Percentiles rank a stretch among this genome's conserved stretches.
Conservation (phyloP, 306 rosid species). For the Cicer pinnatifidum region DNA sequence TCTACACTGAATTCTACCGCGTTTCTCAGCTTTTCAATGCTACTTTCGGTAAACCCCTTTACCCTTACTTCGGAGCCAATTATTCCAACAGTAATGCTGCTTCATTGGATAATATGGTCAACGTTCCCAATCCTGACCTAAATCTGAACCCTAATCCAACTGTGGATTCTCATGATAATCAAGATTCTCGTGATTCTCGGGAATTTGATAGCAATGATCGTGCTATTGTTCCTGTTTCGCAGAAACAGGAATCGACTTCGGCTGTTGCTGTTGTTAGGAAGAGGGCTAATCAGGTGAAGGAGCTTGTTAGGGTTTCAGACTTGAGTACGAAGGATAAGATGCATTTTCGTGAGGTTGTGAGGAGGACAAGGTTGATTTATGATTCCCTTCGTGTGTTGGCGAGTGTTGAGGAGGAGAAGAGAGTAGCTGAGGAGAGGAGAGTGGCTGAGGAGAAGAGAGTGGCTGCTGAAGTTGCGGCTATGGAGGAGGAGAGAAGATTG, state of each 20-base stretch:
- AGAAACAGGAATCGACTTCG: conserved; percentile 24
- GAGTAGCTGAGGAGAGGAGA: conserved; percentile 23
- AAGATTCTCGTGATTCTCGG: neutral
- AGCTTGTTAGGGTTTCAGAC: conserved; percentile 77
- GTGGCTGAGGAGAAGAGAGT: neutral
- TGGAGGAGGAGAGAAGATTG: neutral
- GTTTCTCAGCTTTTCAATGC: conserved; percentile 67
- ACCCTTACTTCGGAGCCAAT: neutral
- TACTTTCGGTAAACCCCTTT: conserved; percentile 55
- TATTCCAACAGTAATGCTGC: neutral
- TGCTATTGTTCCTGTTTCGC: conserved; percentile 68
- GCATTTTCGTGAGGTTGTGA: conserved; percentile 56
- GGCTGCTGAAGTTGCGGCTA: neutral
- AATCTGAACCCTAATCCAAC: neutral
- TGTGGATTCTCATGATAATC: neutral
- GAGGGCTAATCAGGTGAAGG: conserved; percentile 41
- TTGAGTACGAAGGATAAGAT: conserved; percentile 57
- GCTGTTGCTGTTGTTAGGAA: conserved; percentile 44
- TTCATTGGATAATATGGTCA: neutral
- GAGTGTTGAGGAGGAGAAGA: conserved; percentile 10
- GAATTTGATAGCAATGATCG: conserved; percentile 30
- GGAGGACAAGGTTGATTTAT: conserved; percentile 71
- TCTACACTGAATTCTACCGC: conserved; percentile 70
- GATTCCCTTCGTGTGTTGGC: conserved; percentile 70
- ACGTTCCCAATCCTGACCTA: neutral